phyloP scores from a whole-genome alignment of 257 asterid species.

The Gardenia jasminoides region DNA sequence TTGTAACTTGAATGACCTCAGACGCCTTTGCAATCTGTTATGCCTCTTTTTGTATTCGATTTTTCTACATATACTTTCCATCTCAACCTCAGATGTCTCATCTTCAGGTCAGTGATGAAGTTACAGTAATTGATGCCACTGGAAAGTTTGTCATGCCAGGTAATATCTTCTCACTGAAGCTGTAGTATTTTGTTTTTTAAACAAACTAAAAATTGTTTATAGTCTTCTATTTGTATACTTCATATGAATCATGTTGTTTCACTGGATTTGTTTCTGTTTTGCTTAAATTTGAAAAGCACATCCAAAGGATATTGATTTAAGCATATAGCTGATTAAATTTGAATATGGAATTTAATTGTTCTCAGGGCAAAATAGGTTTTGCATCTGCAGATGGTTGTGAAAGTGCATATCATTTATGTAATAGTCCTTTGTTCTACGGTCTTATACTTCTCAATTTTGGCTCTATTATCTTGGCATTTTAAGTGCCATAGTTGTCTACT shows the following conservation, averaged over 20 bases:
- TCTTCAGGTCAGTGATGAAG: conserved; percentile 77
- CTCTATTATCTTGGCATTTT: background rate
- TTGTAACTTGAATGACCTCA: background rate
- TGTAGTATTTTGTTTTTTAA: background rate
- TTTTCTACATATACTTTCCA: background rate
- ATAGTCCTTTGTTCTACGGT: background rate
- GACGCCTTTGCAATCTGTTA: background rate
- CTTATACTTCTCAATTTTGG: background rate
- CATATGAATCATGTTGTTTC: background rate
- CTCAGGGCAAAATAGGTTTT: background rate
- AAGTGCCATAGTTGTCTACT: background rate
- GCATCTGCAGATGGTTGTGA: background rate
- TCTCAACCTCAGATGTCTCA: conserved; percentile 24
- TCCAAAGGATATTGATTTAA: background rate
- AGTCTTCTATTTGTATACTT: background rate
- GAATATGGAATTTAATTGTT: background rate
- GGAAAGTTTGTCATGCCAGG: conserved; percentile 99
- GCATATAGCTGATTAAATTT: background rate
- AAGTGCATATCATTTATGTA: background rate
- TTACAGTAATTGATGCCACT: conserved; percentile 74
- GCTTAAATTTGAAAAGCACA: background rate
- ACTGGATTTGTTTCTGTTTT: background rate
- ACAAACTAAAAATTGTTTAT: too few relatives aligned
- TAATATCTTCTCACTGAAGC: conserved; percentile 14
- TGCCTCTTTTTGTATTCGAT: background rate